Evolutionary conservation across 2,329 filamentous ascomycete genomes (phyloP).

Genomic region (Curvularia spicifera): DNA sequence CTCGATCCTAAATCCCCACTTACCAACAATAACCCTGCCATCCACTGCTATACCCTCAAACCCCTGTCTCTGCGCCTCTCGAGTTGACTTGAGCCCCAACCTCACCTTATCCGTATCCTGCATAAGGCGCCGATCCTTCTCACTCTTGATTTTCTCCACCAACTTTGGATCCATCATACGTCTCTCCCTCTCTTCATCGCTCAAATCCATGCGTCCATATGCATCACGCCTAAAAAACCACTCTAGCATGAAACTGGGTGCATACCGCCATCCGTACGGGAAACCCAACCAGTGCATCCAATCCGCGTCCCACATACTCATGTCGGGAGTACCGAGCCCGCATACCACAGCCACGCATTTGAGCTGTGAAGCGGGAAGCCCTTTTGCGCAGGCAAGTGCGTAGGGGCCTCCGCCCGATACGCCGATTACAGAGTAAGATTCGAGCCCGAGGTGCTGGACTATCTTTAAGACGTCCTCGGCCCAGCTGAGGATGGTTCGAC

Average conservation of each 20-base stretch:
- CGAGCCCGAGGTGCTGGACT: constrained; percentile 27
- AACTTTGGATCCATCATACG: neutral
- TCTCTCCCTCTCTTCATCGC: constrained; percentile 33
- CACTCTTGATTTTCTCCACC: constrained; percentile 6
- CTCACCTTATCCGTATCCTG: constrained; percentile 31
- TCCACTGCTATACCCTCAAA: constrained; percentile 40
- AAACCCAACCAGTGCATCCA: constrained; percentile 38
- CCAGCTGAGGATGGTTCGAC: constrained; percentile 30
- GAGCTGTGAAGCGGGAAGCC: constrained; percentile 29
- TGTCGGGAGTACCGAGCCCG: constrained; percentile 46
- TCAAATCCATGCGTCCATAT: constrained; percentile 40
- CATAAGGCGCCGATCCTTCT: constrained; percentile 35
- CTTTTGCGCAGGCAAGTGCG: constrained; percentile 38
- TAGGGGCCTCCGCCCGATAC: constrained; percentile 45
- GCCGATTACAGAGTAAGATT: constrained; percentile 37
- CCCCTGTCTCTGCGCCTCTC: constrained; percentile 42
- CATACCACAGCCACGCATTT: constrained; percentile 36
- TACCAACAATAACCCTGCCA: constrained; percentile 33
- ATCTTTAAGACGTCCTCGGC: constrained; percentile 35
- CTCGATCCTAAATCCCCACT: constrained; percentile 46
- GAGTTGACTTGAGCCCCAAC: constrained; percentile 24
- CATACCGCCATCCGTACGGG: constrained; percentile 39
- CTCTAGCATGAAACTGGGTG: constrained; percentile 22
- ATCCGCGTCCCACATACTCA: constrained; percentile 42
- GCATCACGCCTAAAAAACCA: constrained; percentile 36